Percentiles rank a stretch among this genome's conserved stretches.
Conservation (phyloP, 225 moss, liverwort and hornwort species). For the Pseudoscleropodium purum region DNA sequence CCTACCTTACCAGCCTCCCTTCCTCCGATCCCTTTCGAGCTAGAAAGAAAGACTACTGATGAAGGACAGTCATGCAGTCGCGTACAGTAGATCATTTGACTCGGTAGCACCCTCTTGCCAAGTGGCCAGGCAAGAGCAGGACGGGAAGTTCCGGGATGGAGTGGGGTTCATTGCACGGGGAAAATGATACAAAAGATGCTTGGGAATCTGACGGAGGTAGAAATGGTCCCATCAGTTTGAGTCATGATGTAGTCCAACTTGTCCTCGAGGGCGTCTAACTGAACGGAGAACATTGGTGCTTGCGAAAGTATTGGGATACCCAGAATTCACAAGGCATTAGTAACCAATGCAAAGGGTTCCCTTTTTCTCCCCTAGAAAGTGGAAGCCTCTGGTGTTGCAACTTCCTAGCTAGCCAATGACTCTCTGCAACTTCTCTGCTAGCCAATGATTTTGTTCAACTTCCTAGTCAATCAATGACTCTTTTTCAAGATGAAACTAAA, state of each 20-base stretch:
- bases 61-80: neutral
- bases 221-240: neutral
- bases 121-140: neutral
- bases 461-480: too few species aligned
- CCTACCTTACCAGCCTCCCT: too few species aligned
- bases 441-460: too few species aligned
- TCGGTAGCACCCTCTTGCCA: neutral
- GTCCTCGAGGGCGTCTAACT: neutral
- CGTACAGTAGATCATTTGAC: neutral
- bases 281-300: neutral
- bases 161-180: neutral
- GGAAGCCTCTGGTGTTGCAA: fast-evolving
- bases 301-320: neutral
- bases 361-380: too few species aligned
- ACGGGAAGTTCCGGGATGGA: too few species aligned
- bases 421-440: neutral
- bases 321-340: neutral
- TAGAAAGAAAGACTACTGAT: too few species aligned
- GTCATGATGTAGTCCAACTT: too few species aligned
- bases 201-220: neutral
- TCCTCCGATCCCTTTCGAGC: too few species aligned
- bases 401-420: neutral
- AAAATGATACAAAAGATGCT: neutral
- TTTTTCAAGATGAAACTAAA: neutral
- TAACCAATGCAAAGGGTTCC: neutral